These are phyloP conservation scores for Echinosophora koreensis DNA, from an alignment of 306 rosid genomes.

Conservation along the genomic window DNA sequence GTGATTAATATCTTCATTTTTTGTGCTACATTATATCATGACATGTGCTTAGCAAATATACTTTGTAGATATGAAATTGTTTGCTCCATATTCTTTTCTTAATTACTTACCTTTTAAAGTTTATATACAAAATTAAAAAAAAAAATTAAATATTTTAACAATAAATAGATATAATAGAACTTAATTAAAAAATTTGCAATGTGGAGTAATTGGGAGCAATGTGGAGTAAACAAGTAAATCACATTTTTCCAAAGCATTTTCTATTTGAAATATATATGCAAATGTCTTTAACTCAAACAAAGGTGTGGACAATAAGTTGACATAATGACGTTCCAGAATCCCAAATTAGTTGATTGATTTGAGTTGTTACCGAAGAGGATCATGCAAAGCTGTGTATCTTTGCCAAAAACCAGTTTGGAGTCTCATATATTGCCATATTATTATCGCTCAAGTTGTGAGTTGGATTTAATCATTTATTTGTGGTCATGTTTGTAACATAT, in stretches of 20 bases:
- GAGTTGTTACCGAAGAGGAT: neutral
- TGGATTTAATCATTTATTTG: neutral
- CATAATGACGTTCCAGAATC: constrained; percentile 8
- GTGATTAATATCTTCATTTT: too few species aligned
- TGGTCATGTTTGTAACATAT: neutral
- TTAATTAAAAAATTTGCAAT: too few species aligned
- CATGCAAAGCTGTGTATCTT: neutral
- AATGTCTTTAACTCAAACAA: neutral
- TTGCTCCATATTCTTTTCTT: too few species aligned
- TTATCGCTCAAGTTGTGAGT: neutral
- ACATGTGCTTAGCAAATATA: too few species aligned
- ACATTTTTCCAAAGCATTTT: neutral
- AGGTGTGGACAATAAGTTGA: neutral
- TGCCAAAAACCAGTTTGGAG: neutral
- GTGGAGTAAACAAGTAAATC: too few species aligned
- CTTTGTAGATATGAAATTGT: too few species aligned
- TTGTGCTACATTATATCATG: too few species aligned
- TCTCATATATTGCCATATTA: constrained; percentile 7
- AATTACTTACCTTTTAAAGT: too few species aligned
- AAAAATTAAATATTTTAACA: too few species aligned
- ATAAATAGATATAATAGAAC: too few species aligned
- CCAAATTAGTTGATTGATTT: neutral
- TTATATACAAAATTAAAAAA: too few species aligned
- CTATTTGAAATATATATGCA: neutral
- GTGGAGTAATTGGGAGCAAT: too few species aligned